Evolutionary conservation across 1,284 basidiomycete genomes (phyloP).

Genomic region (Anthracocystis walkeri): DNA sequence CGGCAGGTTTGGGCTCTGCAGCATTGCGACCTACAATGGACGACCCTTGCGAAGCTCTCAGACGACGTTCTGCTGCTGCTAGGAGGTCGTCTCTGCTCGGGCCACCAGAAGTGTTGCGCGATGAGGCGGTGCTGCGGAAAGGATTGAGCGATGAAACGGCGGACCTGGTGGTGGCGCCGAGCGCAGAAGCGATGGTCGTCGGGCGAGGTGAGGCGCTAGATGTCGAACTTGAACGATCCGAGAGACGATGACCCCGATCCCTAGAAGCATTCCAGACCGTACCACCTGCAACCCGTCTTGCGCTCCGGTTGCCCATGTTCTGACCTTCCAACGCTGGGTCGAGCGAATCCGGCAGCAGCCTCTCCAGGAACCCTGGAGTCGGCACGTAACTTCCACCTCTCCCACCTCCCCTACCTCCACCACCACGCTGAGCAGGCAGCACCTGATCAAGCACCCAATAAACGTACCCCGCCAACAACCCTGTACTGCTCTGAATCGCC

Average conservation of each 20-base stretch:
- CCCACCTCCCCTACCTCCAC: slow-evolving; percentile 29
- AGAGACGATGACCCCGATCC: slow-evolving; percentile 31
- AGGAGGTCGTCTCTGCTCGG: slow-evolving; percentile 53
- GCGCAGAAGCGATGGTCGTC: slow-evolving; percentile 26
- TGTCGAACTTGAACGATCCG: slow-evolving; percentile 12
- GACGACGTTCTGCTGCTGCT: slow-evolving; percentile 56
- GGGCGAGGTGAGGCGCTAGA: slow-evolving; percentile 11
- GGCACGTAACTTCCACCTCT: slow-evolving; percentile 36
- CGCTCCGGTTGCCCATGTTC: slow-evolving; percentile 44
- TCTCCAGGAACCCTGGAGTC: slow-evolving; percentile 42
- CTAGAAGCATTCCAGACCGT: slow-evolving; percentile 46
- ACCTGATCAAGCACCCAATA: slow-evolving; percentile 69
- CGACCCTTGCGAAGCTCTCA: slow-evolving; percentile 26
- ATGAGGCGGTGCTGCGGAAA: slow-evolving; percentile 22
- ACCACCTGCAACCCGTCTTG: slow-evolving; percentile 42
- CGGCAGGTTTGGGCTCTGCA: slow-evolving; percentile 29
- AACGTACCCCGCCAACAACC: slow-evolving; percentile 79
- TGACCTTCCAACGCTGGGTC: slow-evolving; percentile 53
- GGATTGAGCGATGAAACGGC: slow-evolving; percentile 33
- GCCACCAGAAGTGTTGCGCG: slow-evolving; percentile 6
- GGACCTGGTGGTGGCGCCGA: slow-evolving; percentile 35
- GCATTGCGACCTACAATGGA: slow-evolving; percentile 58
- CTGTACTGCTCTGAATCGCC: slow-evolving; percentile 76
- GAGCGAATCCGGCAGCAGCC: slow-evolving; percentile 48
- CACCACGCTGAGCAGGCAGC: slow-evolving; percentile 30